Conservation (phyloP, 345 rosid species). For the Brassica cretica region DNA sequence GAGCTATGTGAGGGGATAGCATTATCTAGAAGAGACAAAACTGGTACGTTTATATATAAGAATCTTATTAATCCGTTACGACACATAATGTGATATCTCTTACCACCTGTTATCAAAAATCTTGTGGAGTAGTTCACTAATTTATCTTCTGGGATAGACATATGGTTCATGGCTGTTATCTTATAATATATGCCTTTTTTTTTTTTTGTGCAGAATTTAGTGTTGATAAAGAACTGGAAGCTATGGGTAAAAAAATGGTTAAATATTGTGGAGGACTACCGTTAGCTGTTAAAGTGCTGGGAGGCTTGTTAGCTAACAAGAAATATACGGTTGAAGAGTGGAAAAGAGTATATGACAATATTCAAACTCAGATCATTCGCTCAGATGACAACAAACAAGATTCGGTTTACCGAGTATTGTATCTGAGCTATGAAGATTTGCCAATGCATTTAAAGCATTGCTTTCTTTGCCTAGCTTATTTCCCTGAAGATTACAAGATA, state of each 20-base stretch:
- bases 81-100: background rate
- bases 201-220: background rate
- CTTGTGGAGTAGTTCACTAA: background rate
- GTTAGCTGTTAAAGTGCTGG: slow-evolving; percentile 15
- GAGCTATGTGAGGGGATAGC: slow-evolving; percentile 37
- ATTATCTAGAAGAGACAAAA: slow-evolving; percentile 20
- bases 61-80: too few species aligned
- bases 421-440: slow-evolving; percentile 30
- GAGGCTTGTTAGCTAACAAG: slow-evolving; percentile 22
- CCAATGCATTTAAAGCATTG: slow-evolving; percentile 15
- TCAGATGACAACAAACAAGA: slow-evolving; percentile 9
- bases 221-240: slow-evolving; percentile 15
- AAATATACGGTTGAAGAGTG: slow-evolving; percentile 3
- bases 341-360: slow-evolving; percentile 18
- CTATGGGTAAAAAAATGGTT: slow-evolving; percentile 19
- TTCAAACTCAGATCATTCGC: background rate
- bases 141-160: background rate
- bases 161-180: background rate
- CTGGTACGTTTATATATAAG: too few species aligned
- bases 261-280: slow-evolving; percentile 31
- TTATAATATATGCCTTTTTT: background rate
- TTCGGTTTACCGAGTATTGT: slow-evolving; percentile 10
- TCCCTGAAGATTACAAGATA: slow-evolving; percentile 33
- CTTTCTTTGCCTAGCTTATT: slow-evolving; percentile 33
- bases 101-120: background rate